phyloP scores from a whole-genome alignment of 2,329 filamentous ascomycete species.

The Amauroascus niger region DNA sequence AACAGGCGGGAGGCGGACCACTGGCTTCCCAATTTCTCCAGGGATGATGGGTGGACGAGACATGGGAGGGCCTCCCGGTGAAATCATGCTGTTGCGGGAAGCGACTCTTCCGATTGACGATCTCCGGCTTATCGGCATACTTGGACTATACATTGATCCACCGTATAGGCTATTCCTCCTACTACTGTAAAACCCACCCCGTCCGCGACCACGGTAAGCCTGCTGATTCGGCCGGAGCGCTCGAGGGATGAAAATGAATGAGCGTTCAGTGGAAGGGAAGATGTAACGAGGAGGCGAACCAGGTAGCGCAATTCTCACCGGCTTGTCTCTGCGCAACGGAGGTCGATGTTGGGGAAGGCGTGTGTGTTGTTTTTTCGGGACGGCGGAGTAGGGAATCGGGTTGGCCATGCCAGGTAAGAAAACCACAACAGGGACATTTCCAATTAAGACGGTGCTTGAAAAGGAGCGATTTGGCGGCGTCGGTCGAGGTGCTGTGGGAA shows the following conservation, averaged over 20 bases:
- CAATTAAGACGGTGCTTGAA: conserved; percentile 73
- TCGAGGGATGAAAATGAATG: conserved; percentile 95
- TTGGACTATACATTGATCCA: conserved; percentile 76
- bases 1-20: conserved; percentile 72
- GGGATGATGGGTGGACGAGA: conserved; percentile 54
- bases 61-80: conserved; percentile 68
- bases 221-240: conserved; percentile 90
- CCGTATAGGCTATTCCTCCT: conserved; percentile 72
- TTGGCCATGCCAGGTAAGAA: conserved; percentile 65
- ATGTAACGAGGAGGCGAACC: conserved; percentile 73
- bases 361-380: conserved; percentile 82
- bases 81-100: conserved; percentile 64
- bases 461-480: conserved; percentile 64
- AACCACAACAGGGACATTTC: conserved; percentile 76
- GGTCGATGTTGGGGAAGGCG: conserved; percentile 90
- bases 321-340: conserved; percentile 88
- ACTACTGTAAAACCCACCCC: conserved; percentile 58
- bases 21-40: conserved; percentile 55
- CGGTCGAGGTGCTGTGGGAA: conserved; percentile 44
- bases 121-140: conserved; percentile 75
- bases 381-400: conserved; percentile 60
- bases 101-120: conserved; percentile 66
- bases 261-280: conserved; percentile 78
- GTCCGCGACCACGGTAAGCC: conserved; percentile 56
- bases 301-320: conserved; percentile 85